Conservation (phyloP, 75 land plant genomes). For the Cunninghamia lanceolata region DNA sequence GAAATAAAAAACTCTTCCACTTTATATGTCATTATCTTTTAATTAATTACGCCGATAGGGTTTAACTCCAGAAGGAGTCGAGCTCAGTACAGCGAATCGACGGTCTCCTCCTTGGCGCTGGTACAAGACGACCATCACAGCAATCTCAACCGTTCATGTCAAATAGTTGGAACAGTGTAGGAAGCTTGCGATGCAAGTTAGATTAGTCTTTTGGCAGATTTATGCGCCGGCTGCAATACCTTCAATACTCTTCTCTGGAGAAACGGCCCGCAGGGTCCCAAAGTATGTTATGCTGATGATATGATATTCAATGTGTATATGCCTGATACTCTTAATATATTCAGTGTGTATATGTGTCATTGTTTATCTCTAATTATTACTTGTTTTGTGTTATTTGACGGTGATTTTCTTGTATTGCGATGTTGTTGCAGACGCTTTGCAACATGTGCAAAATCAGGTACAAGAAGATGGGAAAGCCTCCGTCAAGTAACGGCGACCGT, state of each 20-base stretch:
- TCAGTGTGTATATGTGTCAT: background rate
- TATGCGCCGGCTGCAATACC: constrained; percentile 47
- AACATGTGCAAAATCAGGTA: constrained; percentile 61
- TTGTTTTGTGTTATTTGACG: background rate
- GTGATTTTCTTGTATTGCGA: background rate
- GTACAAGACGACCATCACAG: too few relatives aligned
- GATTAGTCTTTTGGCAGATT: too few relatives aligned
- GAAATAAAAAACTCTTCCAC: too few relatives aligned
- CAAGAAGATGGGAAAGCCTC: constrained; percentile 34
- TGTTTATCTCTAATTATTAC: background rate
- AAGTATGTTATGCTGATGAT: too few relatives aligned
- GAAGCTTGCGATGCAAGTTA: too few relatives aligned
- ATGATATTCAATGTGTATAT: background rate
- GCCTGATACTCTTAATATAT: background rate
- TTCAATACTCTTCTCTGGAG: constrained; percentile 66
- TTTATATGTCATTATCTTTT: too few relatives aligned
- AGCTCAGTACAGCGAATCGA: too few relatives aligned
- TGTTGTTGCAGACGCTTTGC: constrained; percentile 37
- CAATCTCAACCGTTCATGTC: too few relatives aligned
- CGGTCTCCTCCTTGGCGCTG: too few relatives aligned
- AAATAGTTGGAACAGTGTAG: too few relatives aligned
- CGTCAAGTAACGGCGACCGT: background rate
- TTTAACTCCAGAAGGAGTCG: too few relatives aligned
- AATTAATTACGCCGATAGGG: too few relatives aligned
- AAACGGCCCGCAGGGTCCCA: constrained; percentile 54